A percentile compares a stretch with the other conserved stretches of the same genome.
phyloP scores from a whole-genome alignment of 495 filamentous ascomycete genomes.

The Daldinia vernicosa region DNA sequence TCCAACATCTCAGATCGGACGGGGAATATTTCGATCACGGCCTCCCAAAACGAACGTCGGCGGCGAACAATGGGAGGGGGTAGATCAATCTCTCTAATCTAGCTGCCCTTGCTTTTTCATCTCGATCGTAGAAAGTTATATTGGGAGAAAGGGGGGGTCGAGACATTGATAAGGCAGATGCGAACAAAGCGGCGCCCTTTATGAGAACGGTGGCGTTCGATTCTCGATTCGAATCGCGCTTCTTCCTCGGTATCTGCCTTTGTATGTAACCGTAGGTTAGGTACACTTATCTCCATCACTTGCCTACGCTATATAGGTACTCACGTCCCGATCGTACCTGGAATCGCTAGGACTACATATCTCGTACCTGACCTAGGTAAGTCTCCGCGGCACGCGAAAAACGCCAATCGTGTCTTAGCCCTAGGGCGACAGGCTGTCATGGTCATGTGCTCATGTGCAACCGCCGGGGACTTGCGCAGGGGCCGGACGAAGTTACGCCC shows the following conservation, averaged over 20 bases:
- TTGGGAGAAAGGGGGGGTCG: neutral
- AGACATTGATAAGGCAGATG: slow-evolving; percentile 7
- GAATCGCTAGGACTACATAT: neutral
- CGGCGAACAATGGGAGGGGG: neutral
- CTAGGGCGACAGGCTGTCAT: neutral
- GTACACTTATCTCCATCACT: too few species aligned
- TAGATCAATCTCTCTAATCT: neutral
- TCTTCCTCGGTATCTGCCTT: neutral
- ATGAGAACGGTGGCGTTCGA: slow-evolving; percentile 30
- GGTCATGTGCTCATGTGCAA: slow-evolving; percentile 2
- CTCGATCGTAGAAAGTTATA: slow-evolving; percentile 8
- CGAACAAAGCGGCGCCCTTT: slow-evolving; percentile 23
- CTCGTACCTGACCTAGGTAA: neutral
- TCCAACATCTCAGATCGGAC: neutral
- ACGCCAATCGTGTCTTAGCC: slow-evolving; percentile 11
- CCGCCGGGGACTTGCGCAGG: slow-evolving; percentile 32
- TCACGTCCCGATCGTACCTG: neutral
- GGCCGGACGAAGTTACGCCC: slow-evolving; percentile 34
- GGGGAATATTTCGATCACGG: neutral
- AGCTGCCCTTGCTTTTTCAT: slow-evolving; percentile 13
- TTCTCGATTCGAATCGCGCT: slow-evolving; percentile 7
- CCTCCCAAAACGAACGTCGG: neutral
- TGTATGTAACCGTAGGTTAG: neutral
- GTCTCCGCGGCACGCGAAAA: slow-evolving; percentile 27
- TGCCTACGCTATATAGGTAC: neutral